These are phyloP conservation scores for Pelagophyceae sp. DNA, from an alignment of 352 stramenopile genomes.

Conservation along the genomic window DNA sequence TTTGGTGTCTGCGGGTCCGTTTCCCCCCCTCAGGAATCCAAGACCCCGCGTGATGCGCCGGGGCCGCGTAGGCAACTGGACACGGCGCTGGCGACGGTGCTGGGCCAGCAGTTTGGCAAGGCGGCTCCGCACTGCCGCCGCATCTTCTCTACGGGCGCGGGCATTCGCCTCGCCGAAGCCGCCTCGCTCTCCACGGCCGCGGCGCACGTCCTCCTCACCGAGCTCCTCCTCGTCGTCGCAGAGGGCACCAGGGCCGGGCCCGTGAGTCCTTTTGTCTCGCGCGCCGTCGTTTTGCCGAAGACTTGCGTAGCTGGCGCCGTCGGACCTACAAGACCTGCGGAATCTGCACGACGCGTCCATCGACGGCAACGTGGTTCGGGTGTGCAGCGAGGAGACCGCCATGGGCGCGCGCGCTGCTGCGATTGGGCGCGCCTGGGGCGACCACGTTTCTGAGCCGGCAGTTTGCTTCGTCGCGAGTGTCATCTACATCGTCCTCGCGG, in stretches of 20 bases:
- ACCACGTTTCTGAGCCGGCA: constrained; percentile 29
- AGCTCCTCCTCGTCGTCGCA: background rate
- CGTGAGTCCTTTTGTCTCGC: too few species aligned
- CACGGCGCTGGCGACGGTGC: background rate
- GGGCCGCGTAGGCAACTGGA: too few species aligned
- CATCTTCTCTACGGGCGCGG: constrained; percentile 1
- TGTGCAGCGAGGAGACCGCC: background rate
- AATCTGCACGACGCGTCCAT: constrained; percentile 1
- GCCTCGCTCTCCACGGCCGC: constrained; percentile 3
- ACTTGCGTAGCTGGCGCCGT: background rate
- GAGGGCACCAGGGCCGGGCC: too few species aligned
- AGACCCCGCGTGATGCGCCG: too few species aligned
- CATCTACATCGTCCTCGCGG: constrained; percentile 31
- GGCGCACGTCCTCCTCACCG: constrained; percentile 5
- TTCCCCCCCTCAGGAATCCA: too few species aligned
- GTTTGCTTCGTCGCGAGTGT: constrained; percentile 22
- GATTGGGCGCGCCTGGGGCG: constrained; percentile 23
- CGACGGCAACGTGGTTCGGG: background rate
- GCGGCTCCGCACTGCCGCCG: background rate
- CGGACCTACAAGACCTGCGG: constrained; percentile 3
- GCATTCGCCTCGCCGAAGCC: constrained; percentile 3
- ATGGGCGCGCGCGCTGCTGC: background rate
- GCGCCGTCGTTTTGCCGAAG: too few species aligned
- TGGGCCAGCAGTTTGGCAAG: background rate
- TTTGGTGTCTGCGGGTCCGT: background rate